Evolutionary conservation across 768 basidiomycete species (phyloP).

Genomic region (Brasilioporus rufonigricans): DNA sequence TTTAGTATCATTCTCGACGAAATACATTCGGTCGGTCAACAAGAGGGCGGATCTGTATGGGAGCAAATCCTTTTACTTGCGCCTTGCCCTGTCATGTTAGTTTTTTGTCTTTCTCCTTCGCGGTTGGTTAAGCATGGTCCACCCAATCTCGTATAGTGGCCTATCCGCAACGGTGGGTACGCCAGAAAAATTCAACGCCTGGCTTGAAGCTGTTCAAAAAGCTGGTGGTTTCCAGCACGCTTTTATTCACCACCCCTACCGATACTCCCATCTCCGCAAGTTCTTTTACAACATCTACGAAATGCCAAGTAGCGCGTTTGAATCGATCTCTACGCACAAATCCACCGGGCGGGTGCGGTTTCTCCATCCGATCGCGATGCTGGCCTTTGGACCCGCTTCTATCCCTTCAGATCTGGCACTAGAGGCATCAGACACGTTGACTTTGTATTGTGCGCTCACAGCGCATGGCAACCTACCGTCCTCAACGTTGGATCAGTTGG

Average conservation of each 20-base stretch:
- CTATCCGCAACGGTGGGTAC: constrained; percentile 70
- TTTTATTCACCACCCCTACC: constrained; percentile 62
- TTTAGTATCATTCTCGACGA: constrained; percentile 58
- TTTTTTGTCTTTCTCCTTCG: constrained; percentile 1
- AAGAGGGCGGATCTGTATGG: constrained; percentile 69
- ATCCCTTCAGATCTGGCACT: constrained; percentile 64
- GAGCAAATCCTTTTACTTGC: constrained; percentile 71
- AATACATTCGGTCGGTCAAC: constrained; percentile 65
- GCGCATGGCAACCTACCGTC: constrained; percentile 23
- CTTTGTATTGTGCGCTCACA: constrained; percentile 47
- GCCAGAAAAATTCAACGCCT: constrained; percentile 61
- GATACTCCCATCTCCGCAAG: constrained; percentile 74
- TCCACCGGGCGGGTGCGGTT: constrained; percentile 45
- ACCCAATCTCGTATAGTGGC: constrained; percentile 40
- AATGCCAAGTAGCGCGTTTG: constrained; percentile 27
- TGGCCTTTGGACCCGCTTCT: constrained; percentile 49
- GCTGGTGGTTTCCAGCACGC: constrained; percentile 57
- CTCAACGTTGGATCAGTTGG: constrained; percentile 27
- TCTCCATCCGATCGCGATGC: constrained; percentile 60
- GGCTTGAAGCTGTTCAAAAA: constrained; percentile 61
- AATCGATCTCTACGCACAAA: constrained; percentile 35
- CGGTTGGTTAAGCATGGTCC: neutral
- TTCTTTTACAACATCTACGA: constrained; percentile 48
- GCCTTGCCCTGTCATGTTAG: constrained; percentile 70
- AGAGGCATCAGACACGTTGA: constrained; percentile 56